Evolutionary conservation across 169 alveolate genomes (phyloP), one percentile per base, ranked within the genome.

Genomic region (Fabrea salina): DNA sequence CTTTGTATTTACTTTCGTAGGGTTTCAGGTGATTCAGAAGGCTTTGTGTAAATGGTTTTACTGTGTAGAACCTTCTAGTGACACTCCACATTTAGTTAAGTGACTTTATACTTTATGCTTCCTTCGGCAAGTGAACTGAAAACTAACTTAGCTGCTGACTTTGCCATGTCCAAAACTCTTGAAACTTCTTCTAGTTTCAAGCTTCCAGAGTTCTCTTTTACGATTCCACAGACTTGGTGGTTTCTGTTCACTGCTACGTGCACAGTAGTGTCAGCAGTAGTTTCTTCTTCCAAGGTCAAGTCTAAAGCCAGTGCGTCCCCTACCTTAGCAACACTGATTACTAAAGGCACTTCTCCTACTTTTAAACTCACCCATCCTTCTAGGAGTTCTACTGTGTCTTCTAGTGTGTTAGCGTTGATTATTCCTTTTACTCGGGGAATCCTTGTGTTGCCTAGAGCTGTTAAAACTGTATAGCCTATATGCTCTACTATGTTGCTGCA

Each of bases 401-500:
- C 74, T n/a, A 16, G 25, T 33, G 74, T 61, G 74, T 61, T 61
- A 33, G 32, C 39, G 25, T 61, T 61, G 11, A 61, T 27, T n/a
- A 61, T n/a, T 51, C 74, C 74, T 33, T 33, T 51, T n/a, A 27
- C 25, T 27, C 51, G 54, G 11, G 39, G 16, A 25, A 61, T 16
- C 25, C 25, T 61, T 51, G 25, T 37, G 39, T 61, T 27, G 32
- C 39, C 50, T 37, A 61, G 39, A 32, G 74, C 74, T 16, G 27
- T 16, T n/a, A 2, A 7, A 16, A 61, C 49, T 16, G 51, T 61
- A 11, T 35, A 61, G 50, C 74, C 39, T 33, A 61, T 61, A 13
- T 61, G 74, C 39, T 61, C 74, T 13, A 22, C 8, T 37, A 61
- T 35, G 25, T 35, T 61, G 27, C 53, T 33, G 13, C 30, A 47